phyloP scores from a whole-genome alignment of 192 early-diverging fungal species.

The Backusella australiensis region DNA sequence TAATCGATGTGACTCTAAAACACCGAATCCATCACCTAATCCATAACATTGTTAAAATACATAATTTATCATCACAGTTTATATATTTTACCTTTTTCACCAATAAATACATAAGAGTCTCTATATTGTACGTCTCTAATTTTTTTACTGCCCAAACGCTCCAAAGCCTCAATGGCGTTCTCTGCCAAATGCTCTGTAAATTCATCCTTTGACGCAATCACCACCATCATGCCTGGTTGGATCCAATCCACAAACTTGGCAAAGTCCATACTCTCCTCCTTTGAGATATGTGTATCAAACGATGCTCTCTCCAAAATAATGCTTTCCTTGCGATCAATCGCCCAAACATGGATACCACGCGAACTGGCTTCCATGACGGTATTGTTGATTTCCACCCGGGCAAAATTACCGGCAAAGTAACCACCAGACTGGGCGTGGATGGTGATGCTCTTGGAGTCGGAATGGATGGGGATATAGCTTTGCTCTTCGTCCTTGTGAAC shows the following conservation, averaged over 20 bases:
- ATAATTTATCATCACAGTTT: no score
- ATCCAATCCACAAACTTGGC: conserved; percentile 62
- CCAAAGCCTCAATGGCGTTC: conserved; percentile 52
- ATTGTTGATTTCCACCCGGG: conserved; percentile 56
- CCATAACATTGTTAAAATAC: no score
- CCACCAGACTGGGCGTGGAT: conserved; percentile 71
- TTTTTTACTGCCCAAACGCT: conserved; percentile 57
- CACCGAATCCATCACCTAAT: conserved; percentile 6
- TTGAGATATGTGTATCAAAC: conserved; percentile 72
- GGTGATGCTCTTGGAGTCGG: conserved; percentile 24
- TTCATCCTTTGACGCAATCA: conserved; percentile 66
- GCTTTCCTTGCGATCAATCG: conserved; percentile 67
- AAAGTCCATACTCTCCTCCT: conserved; percentile 59
- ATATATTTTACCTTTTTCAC: conserved; percentile 61
- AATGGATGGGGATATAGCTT: conserved; percentile 26
- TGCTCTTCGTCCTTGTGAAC: neutral
- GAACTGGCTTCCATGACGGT: conserved; percentile 47
- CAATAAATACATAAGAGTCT: conserved; percentile 80
- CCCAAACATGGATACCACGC: conserved; percentile 71
- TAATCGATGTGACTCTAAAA: conserved; percentile 50
- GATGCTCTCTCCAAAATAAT: conserved; percentile 60
- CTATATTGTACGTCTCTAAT: conserved; percentile 61
- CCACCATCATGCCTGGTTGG: conserved; percentile 63
- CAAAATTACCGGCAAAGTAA: conserved; percentile 68
- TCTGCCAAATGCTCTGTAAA: conserved; percentile 62